phyloP scores from a whole-genome alignment of 2,329 filamentous ascomycete species.

The Venturia oleaginea region DNA sequence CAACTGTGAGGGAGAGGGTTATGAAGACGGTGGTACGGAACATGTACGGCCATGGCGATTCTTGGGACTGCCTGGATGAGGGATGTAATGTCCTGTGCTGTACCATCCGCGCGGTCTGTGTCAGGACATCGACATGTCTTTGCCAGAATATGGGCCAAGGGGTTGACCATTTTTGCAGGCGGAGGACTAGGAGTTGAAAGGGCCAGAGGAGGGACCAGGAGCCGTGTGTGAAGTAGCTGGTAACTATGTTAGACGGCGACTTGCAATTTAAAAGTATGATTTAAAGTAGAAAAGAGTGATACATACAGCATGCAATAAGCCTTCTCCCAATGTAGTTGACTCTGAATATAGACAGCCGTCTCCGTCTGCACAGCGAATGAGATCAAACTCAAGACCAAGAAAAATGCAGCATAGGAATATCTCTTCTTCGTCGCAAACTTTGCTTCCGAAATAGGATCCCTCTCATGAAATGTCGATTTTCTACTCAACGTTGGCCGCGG shows the following conservation, averaged over 20 bases:
- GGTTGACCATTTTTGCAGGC: constrained; percentile 66
- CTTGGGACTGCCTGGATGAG: constrained; percentile 35
- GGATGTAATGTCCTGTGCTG: constrained; percentile 67
- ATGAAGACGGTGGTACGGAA: constrained; percentile 69
- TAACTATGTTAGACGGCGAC: not conserved
- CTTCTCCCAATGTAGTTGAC: constrained; percentile 88
- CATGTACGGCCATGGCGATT: constrained; percentile 62
- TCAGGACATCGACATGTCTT: constrained; percentile 53
- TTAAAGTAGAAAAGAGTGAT: not conserved
- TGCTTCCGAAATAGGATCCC: constrained; percentile 59
- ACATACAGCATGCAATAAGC: constrained; percentile 93
- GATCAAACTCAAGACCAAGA: constrained; percentile 72
- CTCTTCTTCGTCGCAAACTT: constrained; percentile 63
- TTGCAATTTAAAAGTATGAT: not conserved
- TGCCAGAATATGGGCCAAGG: constrained; percentile 85
- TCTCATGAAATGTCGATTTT: constrained; percentile 64
- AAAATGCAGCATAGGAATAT: constrained; percentile 80
- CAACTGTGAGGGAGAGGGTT: constrained; percentile 77
- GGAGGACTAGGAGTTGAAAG: constrained; percentile 67
- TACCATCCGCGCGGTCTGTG: constrained; percentile 73
- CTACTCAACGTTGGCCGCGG: constrained; percentile 34
- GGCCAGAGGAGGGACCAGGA: constrained; percentile 92
- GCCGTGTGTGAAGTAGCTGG: constrained; percentile 77
- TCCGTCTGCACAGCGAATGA: constrained; percentile 93
- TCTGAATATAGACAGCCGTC: constrained; percentile 89